These are phyloP conservation scores for Acanthamoeba sp. DNA, from an alignment of 208 protist species.

Conservation along the genomic window DNA sequence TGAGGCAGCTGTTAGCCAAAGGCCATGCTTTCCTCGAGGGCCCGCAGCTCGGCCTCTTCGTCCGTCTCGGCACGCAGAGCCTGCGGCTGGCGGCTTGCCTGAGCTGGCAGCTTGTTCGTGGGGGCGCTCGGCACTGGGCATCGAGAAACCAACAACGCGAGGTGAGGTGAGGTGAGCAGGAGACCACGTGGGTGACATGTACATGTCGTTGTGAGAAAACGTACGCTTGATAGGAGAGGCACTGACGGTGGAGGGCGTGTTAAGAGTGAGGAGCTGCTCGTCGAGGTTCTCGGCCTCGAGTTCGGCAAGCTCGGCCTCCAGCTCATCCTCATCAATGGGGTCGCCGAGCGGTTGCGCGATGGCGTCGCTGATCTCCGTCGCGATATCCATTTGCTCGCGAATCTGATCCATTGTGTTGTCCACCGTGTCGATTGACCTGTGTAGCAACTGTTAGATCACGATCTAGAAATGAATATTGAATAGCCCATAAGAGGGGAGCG, in stretches of 20 bases:
- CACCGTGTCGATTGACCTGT: conserved; percentile 14
- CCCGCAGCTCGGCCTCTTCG: conserved; percentile 24
- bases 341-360: conserved; percentile 41
- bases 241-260: not conserved
- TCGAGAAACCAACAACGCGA: not conserved
- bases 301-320: conserved; percentile 31
- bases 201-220: not conserved
- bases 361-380: conserved; percentile 33
- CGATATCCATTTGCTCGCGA: conserved; percentile 47
- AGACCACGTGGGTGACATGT: no score
- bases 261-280: conserved; percentile 5
- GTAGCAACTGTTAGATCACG: not conserved
- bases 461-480: not conserved
- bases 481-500: not conserved
- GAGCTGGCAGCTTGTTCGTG: not conserved
- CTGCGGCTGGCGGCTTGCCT: not conserved
- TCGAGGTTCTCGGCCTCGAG: conserved; percentile 12
- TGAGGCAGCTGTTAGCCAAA: not conserved
- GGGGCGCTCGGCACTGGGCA: conserved; percentile 27
- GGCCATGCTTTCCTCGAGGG: conserved; percentile 6
- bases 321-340: conserved; percentile 26
- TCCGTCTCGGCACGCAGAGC: not conserved
- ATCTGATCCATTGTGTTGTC: conserved; percentile 60
- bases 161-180: no score
- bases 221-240: not conserved